These are phyloP conservation scores for Elsinoe ampelina DNA, from an alignment of 2,329 filamentous ascomycete species.

Conservation along the genomic window DNA sequence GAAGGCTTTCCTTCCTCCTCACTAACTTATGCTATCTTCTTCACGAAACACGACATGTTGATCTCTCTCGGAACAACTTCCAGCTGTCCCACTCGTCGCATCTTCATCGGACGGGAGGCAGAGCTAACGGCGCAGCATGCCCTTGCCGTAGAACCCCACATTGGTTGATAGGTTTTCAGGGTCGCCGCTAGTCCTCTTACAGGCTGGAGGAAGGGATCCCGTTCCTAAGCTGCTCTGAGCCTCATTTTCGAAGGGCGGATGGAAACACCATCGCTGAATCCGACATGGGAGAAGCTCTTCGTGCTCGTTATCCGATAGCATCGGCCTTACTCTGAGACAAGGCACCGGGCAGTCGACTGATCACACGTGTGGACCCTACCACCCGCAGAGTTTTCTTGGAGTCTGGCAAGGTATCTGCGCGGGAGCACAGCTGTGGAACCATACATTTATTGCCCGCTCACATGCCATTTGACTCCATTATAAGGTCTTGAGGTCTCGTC, in stretches of 20 bases:
- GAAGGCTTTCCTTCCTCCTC: too few relatives aligned
- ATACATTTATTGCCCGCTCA: not conserved
- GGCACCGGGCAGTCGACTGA: not conserved
- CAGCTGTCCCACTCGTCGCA: not conserved
- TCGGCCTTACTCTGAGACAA: not conserved
- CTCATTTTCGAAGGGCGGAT: too few relatives aligned
- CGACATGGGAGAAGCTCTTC: conserved; percentile 2
- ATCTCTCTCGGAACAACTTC: not conserved
- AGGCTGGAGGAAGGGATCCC: too few relatives aligned
- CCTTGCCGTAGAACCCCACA: not conserved
- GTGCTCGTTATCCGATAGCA: not conserved
- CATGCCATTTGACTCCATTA: not conserved
- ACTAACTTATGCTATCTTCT: too few relatives aligned
- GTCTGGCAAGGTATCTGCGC: not conserved
- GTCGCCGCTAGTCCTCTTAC: too few relatives aligned
- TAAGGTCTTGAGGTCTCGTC: not conserved
- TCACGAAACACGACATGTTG: too few relatives aligned
- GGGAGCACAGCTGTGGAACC: not conserved
- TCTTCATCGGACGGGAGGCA: not conserved
- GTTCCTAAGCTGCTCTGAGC: too few relatives aligned
- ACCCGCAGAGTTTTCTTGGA: not conserved
- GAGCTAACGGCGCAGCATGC: not conserved
- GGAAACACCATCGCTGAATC: too few relatives aligned
- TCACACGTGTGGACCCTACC: not conserved
- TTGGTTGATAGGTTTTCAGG: too few relatives aligned